phyloP scores from a whole-genome alignment of 257 asterid genomes.

The Solanum piurae region DNA sequence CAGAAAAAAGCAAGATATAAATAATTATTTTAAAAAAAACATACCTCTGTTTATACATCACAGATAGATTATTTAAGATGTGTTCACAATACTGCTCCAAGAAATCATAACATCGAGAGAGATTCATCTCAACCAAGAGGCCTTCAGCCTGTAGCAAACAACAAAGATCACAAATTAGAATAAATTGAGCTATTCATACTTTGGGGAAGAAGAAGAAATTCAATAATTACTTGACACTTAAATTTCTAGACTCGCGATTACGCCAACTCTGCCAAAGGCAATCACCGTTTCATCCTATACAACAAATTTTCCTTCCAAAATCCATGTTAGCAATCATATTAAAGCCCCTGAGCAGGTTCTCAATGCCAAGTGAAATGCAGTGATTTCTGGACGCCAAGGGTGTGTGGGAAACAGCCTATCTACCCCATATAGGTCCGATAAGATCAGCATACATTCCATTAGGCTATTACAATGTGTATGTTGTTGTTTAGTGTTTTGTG shows the following conservation, averaged over 20 bases:
- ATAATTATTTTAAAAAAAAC: background rate
- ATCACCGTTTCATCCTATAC: background rate
- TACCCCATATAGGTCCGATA: background rate
- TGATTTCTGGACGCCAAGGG: background rate
- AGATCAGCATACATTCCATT: too few relatives aligned
- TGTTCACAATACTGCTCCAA: constrained; percentile 43
- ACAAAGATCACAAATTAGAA: background rate
- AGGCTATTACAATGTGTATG: background rate
- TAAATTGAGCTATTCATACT: background rate
- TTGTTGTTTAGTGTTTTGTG: background rate
- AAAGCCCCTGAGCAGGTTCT: background rate
- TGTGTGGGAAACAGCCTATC: background rate
- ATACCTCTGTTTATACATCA: constrained; percentile 62
- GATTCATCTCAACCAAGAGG: constrained; percentile 50
- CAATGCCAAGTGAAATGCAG: background rate
- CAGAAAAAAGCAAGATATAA: background rate
- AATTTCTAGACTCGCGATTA: background rate
- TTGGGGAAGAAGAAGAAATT: background rate
- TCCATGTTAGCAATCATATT: background rate
- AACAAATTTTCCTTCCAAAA: background rate
- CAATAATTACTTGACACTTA: background rate
- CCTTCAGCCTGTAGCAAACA: constrained; percentile 48
- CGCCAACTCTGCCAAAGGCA: background rate
- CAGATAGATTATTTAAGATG: constrained; percentile 32
- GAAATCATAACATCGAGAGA: constrained; percentile 49